phyloP scores from a whole-genome alignment of 805 yeast species.

The Candida glaebosa region DNA sequence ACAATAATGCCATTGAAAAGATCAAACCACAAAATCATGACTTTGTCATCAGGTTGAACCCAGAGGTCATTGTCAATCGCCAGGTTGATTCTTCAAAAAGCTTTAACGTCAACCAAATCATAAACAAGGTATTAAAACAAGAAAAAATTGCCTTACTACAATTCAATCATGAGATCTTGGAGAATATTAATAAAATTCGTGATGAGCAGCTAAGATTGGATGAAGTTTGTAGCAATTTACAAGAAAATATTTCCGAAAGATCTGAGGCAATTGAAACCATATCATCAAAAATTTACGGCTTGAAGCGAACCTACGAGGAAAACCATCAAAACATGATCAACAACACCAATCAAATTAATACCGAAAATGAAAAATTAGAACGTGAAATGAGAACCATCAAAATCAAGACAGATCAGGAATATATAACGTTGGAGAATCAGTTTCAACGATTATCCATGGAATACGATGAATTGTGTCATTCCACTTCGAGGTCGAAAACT shows the following conservation, averaged over 20 bases:
- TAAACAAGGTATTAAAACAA: slow-evolving; percentile 45
- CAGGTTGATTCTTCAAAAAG: slow-evolving; percentile 8
- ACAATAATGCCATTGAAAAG: slow-evolving; percentile 52
- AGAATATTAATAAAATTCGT: slow-evolving; percentile 46
- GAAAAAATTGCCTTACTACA: slow-evolving; percentile 40
- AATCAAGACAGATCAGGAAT: slow-evolving; percentile 46
- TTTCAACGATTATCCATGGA: slow-evolving; percentile 52
- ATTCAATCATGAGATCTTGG: slow-evolving; percentile 32
- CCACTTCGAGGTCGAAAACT: slow-evolving; percentile 45
- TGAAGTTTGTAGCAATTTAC: slow-evolving; percentile 54
- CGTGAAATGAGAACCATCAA: slow-evolving; percentile 51
- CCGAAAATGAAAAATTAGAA: slow-evolving; percentile 65
- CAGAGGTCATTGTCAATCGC: slow-evolving; percentile 8
- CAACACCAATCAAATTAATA: slow-evolving; percentile 50
- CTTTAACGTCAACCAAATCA: slow-evolving; percentile 21
- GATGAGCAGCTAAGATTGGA: slow-evolving; percentile 58
- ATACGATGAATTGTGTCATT: slow-evolving; percentile 46
- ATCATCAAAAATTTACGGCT: slow-evolving; percentile 52
- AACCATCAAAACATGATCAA: slow-evolving; percentile 51
- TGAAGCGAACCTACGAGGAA: slow-evolving; percentile 53
- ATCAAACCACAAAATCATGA: slow-evolving; percentile 29
- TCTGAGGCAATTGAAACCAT: slow-evolving; percentile 54
- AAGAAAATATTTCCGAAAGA: slow-evolving; percentile 54
- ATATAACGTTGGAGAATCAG: slow-evolving; percentile 42
- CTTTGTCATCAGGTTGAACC: slow-evolving; percentile 39